These are phyloP conservation scores for Cucurbita pepo DNA, from an alignment of 306 rosid species.

Conservation along the genomic window DNA sequence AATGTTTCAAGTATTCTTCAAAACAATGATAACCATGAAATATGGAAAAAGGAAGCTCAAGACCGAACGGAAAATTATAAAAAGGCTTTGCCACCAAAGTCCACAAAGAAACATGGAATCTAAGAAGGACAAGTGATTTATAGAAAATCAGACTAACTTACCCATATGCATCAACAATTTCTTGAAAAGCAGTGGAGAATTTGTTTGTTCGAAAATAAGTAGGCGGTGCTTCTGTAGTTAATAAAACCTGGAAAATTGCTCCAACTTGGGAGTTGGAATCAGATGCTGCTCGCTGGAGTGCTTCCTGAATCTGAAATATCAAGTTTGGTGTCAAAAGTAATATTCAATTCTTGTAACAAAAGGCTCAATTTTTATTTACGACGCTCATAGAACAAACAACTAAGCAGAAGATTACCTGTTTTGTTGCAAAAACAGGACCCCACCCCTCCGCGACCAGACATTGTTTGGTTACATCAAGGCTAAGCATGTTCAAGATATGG, in stretches of 20 bases:
- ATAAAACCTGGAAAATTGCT: slow-evolving; percentile 40
- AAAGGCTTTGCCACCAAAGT: not conserved
- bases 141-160: slow-evolving; percentile 9
- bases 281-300: slow-evolving; percentile 33
- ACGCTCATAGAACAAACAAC: not conserved
- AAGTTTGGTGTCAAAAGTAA: not conserved
- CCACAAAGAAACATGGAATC: not conserved
- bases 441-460: slow-evolving; percentile 97
- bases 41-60: not conserved
- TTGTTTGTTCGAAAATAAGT: slow-evolving; percentile 45
- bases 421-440: slow-evolving; percentile 80
- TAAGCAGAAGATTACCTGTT: slow-evolving; percentile 37
- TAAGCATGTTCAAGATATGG: slow-evolving; percentile 88
- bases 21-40: not conserved
- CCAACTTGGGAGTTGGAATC: slow-evolving; percentile 52
- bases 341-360: not conserved
- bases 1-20: not conserved
- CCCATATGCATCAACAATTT: slow-evolving; percentile 54
- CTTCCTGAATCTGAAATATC: slow-evolving; percentile 38
- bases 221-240: slow-evolving; percentile 37
- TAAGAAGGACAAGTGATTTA: too few species aligned
- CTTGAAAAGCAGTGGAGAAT: slow-evolving; percentile 48
- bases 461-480: slow-evolving; percentile 89
- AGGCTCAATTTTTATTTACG: not conserved
- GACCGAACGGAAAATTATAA: not conserved